These are phyloP conservation scores for Linderniella brevidens DNA, from an alignment of 257 asterid genomes.

Conservation along the genomic window DNA sequence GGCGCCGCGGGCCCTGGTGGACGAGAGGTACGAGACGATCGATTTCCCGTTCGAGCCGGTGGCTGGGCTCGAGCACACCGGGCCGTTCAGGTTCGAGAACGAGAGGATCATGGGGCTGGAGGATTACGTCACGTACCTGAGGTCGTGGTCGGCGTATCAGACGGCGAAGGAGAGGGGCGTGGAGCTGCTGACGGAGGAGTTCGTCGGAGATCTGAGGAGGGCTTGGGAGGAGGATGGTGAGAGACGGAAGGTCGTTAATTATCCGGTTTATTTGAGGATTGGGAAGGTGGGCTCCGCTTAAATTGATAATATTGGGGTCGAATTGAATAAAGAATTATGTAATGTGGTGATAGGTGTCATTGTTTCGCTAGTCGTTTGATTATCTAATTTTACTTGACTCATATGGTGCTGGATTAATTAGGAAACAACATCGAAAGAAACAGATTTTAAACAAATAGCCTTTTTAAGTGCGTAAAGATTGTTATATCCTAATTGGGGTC, in stretches of 20 bases:
- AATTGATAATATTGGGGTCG: too few species aligned
- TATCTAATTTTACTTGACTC: too few species aligned
- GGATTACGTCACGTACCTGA: conserved; percentile 24
- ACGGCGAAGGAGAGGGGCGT: conserved; percentile 65
- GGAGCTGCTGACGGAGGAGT: conserved; percentile 30
- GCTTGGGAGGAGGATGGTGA: conserved; percentile 56
- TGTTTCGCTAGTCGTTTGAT: too few species aligned
- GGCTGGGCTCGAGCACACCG: conserved; percentile 36
- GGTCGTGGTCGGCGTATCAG: conserved; percentile 65
- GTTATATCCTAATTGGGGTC: too few species aligned
- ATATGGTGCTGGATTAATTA: too few species aligned
- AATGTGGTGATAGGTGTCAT: too few species aligned
- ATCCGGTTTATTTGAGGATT: conserved; percentile 50
- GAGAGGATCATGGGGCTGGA: conserved; percentile 50
- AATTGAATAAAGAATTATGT: too few species aligned
- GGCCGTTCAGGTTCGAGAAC: conserved; percentile 40
- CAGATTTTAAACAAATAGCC: too few species aligned
- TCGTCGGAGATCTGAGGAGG: conserved; percentile 24
- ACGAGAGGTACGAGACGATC: conserved; percentile 35
- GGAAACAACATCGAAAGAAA: too few species aligned
- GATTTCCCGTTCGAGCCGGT: conserved; percentile 58
- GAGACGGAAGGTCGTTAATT: conserved; percentile 23
- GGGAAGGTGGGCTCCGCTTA: conserved; percentile 35
- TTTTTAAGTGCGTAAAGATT: too few species aligned
- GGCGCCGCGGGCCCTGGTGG: conserved; percentile 22